Evolutionary conservation across 495 filamentous ascomycete genomes (phyloP).

Genomic region (Melanomma pulvis-pyrius): DNA sequence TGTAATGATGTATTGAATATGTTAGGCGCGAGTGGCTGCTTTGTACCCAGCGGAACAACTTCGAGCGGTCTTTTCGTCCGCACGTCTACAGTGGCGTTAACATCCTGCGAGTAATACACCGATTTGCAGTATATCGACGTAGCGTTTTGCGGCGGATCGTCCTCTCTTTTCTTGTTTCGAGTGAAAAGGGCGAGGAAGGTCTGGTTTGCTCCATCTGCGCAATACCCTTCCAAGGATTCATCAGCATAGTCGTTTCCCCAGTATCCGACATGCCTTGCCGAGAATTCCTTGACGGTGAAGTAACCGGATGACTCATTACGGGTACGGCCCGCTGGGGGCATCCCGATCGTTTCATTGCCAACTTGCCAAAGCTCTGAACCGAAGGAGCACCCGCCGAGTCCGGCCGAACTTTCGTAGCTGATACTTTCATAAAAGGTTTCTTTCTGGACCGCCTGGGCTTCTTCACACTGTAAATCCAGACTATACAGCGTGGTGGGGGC

Average conservation of each 20-base stretch:
- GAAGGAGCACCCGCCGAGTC: too few species aligned
- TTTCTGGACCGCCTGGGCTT: constrained; percentile 32
- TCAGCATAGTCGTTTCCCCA: constrained; percentile 21
- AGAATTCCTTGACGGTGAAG: constrained; percentile 6
- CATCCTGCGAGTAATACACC: constrained; percentile 44
- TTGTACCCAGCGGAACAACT: constrained; percentile 25
- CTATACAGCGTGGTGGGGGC: constrained; percentile 41
- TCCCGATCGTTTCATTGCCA: neutral
- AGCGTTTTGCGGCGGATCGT: constrained; percentile 11
- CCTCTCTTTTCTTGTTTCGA: constrained; percentile 6
- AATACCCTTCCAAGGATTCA: constrained; percentile 39
- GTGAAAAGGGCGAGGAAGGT: constrained; percentile 42
- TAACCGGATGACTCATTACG: neutral
- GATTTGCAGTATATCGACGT: constrained; percentile 49
- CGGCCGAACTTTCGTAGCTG: too few species aligned
- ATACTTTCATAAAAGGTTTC: neutral
- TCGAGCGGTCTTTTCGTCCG: constrained; percentile 14
- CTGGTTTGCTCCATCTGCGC: constrained; percentile 30
- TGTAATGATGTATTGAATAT: constrained; percentile 31
- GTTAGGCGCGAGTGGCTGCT: constrained; percentile 24
- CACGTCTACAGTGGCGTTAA: constrained; percentile 40
- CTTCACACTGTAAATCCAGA: constrained; percentile 46
- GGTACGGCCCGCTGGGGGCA: neutral
- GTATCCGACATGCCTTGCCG: constrained; percentile 46
- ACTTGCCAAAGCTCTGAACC: neutral